These are phyloP conservation scores for Hypoxylon sp. DNA, from an alignment of 2,329 filamentous ascomycete species.

Conservation along the genomic window DNA sequence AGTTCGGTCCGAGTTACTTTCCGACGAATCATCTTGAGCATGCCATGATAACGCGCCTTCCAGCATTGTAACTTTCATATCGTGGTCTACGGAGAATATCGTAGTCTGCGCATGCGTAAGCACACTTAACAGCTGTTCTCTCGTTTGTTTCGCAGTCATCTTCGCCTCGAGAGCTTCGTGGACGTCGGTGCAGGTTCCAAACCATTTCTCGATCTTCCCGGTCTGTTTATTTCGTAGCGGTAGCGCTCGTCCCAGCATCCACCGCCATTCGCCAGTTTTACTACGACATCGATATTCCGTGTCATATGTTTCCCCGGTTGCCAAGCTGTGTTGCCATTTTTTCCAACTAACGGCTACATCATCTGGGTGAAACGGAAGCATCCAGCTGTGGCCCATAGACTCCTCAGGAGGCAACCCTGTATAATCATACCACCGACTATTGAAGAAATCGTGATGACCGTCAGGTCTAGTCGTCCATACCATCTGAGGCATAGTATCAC, in stretches of 20 bases:
- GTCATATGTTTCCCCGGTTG: constrained; percentile 75
- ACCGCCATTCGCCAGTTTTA: constrained; percentile 77
- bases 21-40: constrained; percentile 54
- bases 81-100: constrained; percentile 76
- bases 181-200: constrained; percentile 82
- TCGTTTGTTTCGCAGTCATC: constrained; percentile 71
- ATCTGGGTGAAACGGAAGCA: constrained; percentile 74
- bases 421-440: constrained; percentile 82
- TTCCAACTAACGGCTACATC: constrained; percentile 68
- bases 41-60: constrained; percentile 74
- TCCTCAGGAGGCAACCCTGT: constrained; percentile 74
- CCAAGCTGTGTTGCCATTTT: constrained; percentile 71
- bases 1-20: constrained; percentile 51
- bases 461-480: constrained; percentile 79
- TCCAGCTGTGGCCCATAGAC: constrained; percentile 73
- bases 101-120: constrained; percentile 81
- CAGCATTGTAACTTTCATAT: constrained; percentile 72
- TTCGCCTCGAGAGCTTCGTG: constrained; percentile 79
- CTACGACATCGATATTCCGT: constrained; percentile 78
- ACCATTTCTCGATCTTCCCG: constrained; percentile 81
- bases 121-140: constrained; percentile 78
- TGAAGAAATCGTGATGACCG: constrained; percentile 78
- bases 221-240: constrained; percentile 74
- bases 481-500: constrained; percentile 77
- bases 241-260: constrained; percentile 80